Conservation (phyloP, 192 early-diverging fungal species). For the Geranomyces variabilis region DNA sequence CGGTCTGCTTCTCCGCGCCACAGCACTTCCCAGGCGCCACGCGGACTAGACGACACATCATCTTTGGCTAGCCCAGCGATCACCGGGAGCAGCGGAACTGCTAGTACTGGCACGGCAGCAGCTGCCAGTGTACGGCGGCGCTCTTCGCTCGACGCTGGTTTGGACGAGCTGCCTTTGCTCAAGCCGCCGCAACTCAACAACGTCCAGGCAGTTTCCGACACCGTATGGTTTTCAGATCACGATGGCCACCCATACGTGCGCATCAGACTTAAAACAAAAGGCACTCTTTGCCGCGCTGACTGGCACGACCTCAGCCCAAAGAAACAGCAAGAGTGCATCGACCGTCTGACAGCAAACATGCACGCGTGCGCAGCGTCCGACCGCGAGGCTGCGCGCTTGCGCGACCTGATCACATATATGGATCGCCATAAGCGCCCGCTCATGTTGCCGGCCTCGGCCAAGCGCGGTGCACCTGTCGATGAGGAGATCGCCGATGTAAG, state of each 20-base stretch:
- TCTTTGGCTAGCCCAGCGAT: no score
- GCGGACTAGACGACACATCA: no score
- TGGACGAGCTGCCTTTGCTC: constrained; percentile 23
- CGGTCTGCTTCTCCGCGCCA: no score
- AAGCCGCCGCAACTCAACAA: constrained; percentile 33
- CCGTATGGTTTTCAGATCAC: constrained; percentile 17
- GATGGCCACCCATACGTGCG: constrained; percentile 26
- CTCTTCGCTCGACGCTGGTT: neutral
- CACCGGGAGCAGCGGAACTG: no score
- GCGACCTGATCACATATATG: constrained; percentile 16
- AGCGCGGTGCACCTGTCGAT: no score
- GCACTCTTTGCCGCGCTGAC: constrained; percentile 23
- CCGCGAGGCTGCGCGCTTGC: constrained; percentile 1
- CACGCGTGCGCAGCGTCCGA: neutral
- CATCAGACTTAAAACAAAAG: constrained; percentile 31
- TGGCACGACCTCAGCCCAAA: constrained; percentile 26
- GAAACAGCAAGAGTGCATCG: constrained; percentile 27
- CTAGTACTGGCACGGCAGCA: no score
- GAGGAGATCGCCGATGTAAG: no score
- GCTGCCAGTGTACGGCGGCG: no score
- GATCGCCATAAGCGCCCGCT: constrained; percentile 11
- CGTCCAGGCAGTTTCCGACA: constrained; percentile 26
- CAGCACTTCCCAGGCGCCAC: no score
- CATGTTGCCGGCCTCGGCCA: no score
- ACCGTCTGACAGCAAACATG: constrained; percentile 10